Evolutionary conservation across 1,139 yeast genomes (phyloP).

Genomic region (Suhomyces maxii): DNA sequence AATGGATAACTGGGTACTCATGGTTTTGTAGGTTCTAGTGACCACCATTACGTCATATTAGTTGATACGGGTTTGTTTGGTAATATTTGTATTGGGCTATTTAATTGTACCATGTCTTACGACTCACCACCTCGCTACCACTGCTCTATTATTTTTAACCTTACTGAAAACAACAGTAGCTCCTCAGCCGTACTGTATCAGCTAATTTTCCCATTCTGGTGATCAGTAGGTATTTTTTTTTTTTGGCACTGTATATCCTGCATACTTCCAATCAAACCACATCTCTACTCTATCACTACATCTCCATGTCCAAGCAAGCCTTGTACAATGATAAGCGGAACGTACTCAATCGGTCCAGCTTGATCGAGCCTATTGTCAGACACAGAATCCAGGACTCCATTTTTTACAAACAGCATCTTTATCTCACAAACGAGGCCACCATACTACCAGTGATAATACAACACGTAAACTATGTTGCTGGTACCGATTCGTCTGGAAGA

Average conservation of each 20-base stretch:
- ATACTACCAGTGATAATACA: slow-evolving; percentile 35
- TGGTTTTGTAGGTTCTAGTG: no score
- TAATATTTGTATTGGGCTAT: no score
- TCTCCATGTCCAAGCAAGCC: slow-evolving; percentile 1
- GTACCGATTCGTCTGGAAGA: slow-evolving; percentile 45
- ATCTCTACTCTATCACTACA: neutral
- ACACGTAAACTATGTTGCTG: slow-evolving; percentile 50
- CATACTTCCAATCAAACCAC: neutral
- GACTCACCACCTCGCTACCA: no score
- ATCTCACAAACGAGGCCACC: slow-evolving; percentile 55
- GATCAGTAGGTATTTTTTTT: no score
- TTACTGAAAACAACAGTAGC: no score
- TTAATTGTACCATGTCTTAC: no score
- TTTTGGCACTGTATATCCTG: neutral
- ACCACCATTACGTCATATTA: no score
- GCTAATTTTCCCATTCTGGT: no score
- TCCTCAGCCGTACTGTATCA: no score
- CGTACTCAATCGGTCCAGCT: slow-evolving; percentile 44
- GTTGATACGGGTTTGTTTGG: no score
- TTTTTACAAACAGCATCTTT: slow-evolving; percentile 67
- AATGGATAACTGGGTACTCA: no score
- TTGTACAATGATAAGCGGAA: slow-evolving; percentile 22
- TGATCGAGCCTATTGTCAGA: slow-evolving; percentile 67
- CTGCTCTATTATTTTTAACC: no score
- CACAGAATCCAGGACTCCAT: slow-evolving; percentile 67